Evolutionary conservation across 2,329 filamentous ascomycete species (phyloP), one percentile per base, ranked within the genome.

Genomic region (Cyclaneusma minus): DNA sequence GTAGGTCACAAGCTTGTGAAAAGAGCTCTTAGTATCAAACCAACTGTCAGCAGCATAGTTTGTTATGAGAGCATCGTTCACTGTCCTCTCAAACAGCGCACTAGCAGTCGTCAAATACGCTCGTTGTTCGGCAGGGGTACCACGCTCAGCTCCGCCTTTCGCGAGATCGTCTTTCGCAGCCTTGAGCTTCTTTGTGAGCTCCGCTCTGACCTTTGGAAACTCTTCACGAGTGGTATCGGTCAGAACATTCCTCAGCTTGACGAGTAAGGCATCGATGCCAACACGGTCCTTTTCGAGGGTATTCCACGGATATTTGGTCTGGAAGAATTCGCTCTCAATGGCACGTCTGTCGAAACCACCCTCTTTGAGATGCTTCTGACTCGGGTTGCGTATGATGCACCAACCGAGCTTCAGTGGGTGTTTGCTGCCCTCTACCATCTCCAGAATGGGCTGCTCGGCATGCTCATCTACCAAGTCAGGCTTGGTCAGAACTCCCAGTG

Each of bases 401-500:
- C 33, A 36, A n/a, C 34, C 34, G 27, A 32, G 34, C 11, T n/a
- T 25, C 13, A 36, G 25, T 17, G 15, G 26, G 21, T 32, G 22
- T 26, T 30, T 24, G 21, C 30, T 32, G 17, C 31, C 29, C 22
- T 34, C 20, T n/a, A 32, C 21, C 16, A 29, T 23, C 17, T 35
- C 26, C 11, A 24, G 25, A 25, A 34, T 22, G n/a, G n/a, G n/a
- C n/a, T n/a, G n/a, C n/a, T n/a, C n/a, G n/a, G 33, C 22, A 12
- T 27, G 21, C 19, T 14, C 7, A 17, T 29, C 21, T 22, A 35
- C 28, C 0, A 73, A 42, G 27, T 76, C 69, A 0, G 65, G 60
- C 32, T 73, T 74, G 0, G 68, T 74, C 0, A 73, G 43, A 2
- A 61, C 48, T 1, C 52, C 51, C 1, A 60, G 27, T 0, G 55